Conservation (phyloP, 2,329 filamentous ascomycete species). For the Pyrenophora tritici-repentis region DNA sequence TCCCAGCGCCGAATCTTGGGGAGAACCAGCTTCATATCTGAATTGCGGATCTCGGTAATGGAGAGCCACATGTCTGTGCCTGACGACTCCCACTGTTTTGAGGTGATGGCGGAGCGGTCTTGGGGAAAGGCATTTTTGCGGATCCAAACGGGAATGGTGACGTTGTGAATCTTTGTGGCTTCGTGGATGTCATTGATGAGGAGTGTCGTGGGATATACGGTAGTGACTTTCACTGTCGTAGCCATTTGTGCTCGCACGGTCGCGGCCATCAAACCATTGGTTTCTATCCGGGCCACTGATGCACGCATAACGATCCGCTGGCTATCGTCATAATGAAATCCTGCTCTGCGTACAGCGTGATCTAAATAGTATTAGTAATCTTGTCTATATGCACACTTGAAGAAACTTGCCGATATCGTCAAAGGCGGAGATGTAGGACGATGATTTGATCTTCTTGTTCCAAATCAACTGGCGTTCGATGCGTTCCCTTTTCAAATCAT, state of each 20-base stretch:
- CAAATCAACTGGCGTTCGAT: constrained; percentile 15
- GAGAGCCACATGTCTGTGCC: constrained; percentile 16
- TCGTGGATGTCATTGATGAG: too few species aligned
- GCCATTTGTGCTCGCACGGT: background rate
- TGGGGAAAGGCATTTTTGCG: background rate
- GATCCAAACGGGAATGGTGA: background rate
- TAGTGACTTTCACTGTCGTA: too few species aligned
- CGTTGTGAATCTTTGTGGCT: background rate
- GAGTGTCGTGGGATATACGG: too few species aligned
- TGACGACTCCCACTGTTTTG: background rate
- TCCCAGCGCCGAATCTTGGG: too few species aligned
- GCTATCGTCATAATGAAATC: background rate
- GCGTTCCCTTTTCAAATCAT: constrained; percentile 8
- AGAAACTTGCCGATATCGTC: constrained; percentile 8
- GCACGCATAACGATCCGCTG: background rate
- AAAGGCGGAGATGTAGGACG: constrained; percentile 19
- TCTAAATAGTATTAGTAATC: background rate
- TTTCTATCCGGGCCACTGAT: background rate
- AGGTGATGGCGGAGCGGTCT: background rate
- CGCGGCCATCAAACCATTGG: background rate
- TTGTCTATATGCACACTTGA: background rate
- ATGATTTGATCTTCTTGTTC: constrained; percentile 16
- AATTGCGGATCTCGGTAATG: constrained; percentile 15
- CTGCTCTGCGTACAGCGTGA: background rate
- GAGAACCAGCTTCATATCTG: constrained; percentile 4